phyloP scores from a whole-genome alignment of 192 early-diverging fungal genomes.

The Obelidium mucronatum region DNA sequence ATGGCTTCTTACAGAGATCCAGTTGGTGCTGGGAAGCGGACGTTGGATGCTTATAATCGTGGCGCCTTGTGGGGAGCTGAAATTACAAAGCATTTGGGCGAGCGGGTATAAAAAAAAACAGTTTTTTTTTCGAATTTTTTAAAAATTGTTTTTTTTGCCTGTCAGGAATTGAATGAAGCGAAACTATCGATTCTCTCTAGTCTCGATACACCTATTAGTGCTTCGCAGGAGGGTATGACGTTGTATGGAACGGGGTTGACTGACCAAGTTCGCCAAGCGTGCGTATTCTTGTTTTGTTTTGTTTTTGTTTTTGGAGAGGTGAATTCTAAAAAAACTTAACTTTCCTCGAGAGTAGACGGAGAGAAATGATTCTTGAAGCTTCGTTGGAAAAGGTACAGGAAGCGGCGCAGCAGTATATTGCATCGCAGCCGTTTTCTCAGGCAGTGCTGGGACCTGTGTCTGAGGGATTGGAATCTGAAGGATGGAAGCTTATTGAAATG shows the following conservation, averaged over 20 bases:
- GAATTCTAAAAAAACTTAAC: background rate
- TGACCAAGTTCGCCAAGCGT: slow-evolving; percentile 85
- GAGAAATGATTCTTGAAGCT: slow-evolving; percentile 77
- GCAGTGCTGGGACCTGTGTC: slow-evolving; percentile 26
- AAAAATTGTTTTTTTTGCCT: background rate
- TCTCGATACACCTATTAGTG: slow-evolving; percentile 86
- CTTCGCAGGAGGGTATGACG: slow-evolving; percentile 84
- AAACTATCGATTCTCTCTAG: slow-evolving; percentile 88
- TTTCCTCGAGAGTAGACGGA: slow-evolving; percentile 53
- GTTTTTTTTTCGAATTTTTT: slow-evolving; percentile 48
- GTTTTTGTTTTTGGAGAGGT: slow-evolving; percentile 16
- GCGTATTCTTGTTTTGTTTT: slow-evolving; percentile 26
- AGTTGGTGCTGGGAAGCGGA: slow-evolving; percentile 63
- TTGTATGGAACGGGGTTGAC: slow-evolving; percentile 79
- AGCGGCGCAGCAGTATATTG: slow-evolving; percentile 74
- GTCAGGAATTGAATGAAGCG: slow-evolving; percentile 84
- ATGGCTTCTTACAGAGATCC: slow-evolving; percentile 97
- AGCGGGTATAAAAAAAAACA: slow-evolving; percentile 44
- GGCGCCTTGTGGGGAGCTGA: slow-evolving; percentile 73
- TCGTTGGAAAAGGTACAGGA: slow-evolving; percentile 73
- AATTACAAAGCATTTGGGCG: slow-evolving; percentile 38
- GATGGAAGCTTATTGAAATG: slow-evolving; percentile 8
- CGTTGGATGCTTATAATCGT: slow-evolving; percentile 72
- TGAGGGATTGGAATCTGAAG: slow-evolving; percentile 15
- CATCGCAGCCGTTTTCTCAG: slow-evolving; percentile 23